These are phyloP conservation scores for Geotrichum europaeum DNA, from an alignment of 1,139 yeast genomes.

Conservation along the genomic window DNA sequence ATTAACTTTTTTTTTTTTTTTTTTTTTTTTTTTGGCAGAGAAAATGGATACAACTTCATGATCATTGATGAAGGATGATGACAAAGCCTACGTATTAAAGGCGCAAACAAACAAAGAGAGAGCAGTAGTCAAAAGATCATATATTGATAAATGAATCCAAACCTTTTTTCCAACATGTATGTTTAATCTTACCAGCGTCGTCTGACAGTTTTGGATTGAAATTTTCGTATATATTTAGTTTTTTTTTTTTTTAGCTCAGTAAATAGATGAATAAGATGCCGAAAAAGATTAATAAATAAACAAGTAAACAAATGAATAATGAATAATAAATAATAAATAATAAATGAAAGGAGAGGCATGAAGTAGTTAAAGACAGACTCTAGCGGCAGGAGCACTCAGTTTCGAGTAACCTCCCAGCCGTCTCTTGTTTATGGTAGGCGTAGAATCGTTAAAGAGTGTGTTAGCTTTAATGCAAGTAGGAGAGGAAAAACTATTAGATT, in stretches of 20 bases:
- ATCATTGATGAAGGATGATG: neutral
- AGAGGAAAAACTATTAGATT: neutral
- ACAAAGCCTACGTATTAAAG: neutral
- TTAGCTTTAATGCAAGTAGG: constrained; percentile 4
- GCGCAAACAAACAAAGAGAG: neutral
- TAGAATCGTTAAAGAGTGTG: constrained; percentile 6
- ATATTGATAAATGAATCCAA: neutral
- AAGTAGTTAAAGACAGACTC: neutral
- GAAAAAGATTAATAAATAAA: constrained; percentile 10
- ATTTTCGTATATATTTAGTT: constrained; percentile 13
- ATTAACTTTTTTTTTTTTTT: neutral
- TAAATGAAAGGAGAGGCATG: neutral
- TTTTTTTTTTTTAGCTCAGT: constrained; percentile 9
- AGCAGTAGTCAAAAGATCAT: neutral
- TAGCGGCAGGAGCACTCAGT: neutral
- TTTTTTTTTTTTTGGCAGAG: constrained; percentile 1
- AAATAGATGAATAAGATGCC: constrained; percentile 12
- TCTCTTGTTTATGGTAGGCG: constrained; percentile 1
- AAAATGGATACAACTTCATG: constrained; percentile 14
- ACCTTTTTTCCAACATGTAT: neutral
- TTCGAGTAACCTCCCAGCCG: neutral
- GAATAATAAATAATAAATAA: constrained; percentile 2
- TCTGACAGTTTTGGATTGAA: neutral
- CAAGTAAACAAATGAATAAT: neutral
- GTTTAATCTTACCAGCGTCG: neutral